Evolutionary conservation across 2,329 filamentous ascomycete species (phyloP).

Genomic region (Fusarium sterilihyphosum): DNA sequence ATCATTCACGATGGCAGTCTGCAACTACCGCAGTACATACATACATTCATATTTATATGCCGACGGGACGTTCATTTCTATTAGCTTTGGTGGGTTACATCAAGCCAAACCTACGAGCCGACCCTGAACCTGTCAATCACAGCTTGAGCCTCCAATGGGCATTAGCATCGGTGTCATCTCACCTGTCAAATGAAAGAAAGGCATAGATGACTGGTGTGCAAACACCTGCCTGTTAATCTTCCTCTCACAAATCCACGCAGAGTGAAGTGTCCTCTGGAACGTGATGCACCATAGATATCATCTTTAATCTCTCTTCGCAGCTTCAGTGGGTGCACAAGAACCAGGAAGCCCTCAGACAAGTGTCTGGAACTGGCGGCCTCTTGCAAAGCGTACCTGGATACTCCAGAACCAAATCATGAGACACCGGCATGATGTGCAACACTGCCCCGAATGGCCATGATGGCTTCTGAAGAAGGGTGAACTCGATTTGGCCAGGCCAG

Average conservation of each 20-base stretch:
- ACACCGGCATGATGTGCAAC: conserved; percentile 8
- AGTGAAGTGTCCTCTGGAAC: neutral
- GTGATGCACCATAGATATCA: neutral
- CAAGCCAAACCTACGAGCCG: neutral
- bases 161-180: conserved; percentile 1
- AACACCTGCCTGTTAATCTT: neutral
- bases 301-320: neutral
- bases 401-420: conserved; percentile 16
- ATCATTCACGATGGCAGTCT: neutral
- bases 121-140: neutral
- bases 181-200: neutral
- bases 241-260: neutral
- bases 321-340: neutral
- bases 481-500: conserved; percentile 11
- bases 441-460: neutral
- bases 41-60: neutral
- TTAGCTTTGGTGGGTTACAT: conserved; percentile 16
- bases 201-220: neutral
- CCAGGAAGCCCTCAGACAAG: neutral
- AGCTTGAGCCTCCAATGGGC: conserved; percentile 12
- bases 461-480: neutral
- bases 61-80: neutral
- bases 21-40: neutral
- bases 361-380: conserved; percentile 5
- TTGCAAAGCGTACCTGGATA: neutral